These are phyloP conservation scores for Solanum clarkiae DNA, from an alignment of 257 asterid species.

Conservation along the genomic window DNA sequence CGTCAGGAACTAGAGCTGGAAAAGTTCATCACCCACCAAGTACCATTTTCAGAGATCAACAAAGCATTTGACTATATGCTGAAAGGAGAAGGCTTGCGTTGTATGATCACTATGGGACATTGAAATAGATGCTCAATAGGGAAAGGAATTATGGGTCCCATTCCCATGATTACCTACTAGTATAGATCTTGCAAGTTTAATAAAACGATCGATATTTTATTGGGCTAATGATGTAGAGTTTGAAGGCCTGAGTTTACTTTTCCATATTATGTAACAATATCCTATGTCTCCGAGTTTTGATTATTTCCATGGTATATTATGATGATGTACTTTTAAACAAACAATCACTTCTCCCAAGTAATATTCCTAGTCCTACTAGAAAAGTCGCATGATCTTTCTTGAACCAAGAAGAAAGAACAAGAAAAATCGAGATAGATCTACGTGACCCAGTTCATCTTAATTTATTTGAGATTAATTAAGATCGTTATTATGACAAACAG, in stretches of 20 bases:
- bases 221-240: not conserved
- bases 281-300: not conserved
- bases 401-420: no score
- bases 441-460: no score
- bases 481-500: no score
- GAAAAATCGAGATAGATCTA: no score
- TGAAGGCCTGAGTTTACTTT: not conserved
- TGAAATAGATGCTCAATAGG: not conserved
- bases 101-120: conserved; percentile 19
- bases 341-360: not conserved
- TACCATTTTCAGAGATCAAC: conserved; percentile 26
- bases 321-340: not conserved
- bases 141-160: not conserved
- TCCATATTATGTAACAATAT: not conserved
- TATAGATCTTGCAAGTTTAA: not conserved
- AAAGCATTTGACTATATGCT: conserved; percentile 32
- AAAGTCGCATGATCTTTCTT: no score
- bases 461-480: no score
- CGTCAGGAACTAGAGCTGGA: conserved; percentile 28
- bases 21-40: conserved; percentile 28
- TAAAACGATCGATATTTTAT: not conserved
- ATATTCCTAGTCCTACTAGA: no score
- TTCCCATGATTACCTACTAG: not conserved
- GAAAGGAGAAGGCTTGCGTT: conserved; percentile 26
- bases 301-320: not conserved